Evolutionary conservation across 2,329 filamentous ascomycete genomes (phyloP).

Genomic region (Cryphonectria japonica): DNA sequence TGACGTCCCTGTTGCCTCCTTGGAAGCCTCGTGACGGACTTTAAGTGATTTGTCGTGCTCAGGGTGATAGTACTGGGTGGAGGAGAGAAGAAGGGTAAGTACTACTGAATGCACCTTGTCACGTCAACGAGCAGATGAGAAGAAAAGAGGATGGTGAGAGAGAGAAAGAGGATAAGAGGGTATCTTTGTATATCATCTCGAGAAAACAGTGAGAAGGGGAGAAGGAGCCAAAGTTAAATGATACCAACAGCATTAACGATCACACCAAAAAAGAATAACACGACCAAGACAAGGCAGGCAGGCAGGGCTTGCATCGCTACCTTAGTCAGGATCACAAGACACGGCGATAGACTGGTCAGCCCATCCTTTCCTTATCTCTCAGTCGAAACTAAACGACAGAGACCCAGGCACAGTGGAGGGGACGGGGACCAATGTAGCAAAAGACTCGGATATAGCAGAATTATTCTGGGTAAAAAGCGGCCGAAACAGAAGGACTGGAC

Average conservation of each 20-base stretch:
- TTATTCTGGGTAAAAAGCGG: neutral
- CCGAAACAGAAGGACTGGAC: neutral
- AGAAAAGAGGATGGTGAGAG: neutral
- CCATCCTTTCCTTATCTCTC: neutral
- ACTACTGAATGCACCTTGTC: constrained; percentile 6
- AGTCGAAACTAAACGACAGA: neutral
- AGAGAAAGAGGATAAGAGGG: neutral
- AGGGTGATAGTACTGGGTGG: neutral
- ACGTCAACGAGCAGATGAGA: neutral
- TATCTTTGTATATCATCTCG: neutral
- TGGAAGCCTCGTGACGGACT: neutral
- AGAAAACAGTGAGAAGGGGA: neutral
- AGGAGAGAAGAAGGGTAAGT: neutral
- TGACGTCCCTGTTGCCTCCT: neutral
- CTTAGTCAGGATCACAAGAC: neutral
- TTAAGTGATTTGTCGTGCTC: no score
- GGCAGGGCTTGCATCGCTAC: neutral
- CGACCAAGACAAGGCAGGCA: neutral
- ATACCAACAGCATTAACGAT: neutral
- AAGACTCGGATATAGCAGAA: neutral
- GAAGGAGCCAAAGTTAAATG: constrained; percentile 7
- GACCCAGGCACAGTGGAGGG: neutral
- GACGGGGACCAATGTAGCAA: neutral
- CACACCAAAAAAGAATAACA: neutral
- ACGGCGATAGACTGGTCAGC: constrained; percentile 15